These are phyloP conservation scores for Solanum lycopersicoides DNA, from an alignment of 257 asterid species.

Conservation along the genomic window DNA sequence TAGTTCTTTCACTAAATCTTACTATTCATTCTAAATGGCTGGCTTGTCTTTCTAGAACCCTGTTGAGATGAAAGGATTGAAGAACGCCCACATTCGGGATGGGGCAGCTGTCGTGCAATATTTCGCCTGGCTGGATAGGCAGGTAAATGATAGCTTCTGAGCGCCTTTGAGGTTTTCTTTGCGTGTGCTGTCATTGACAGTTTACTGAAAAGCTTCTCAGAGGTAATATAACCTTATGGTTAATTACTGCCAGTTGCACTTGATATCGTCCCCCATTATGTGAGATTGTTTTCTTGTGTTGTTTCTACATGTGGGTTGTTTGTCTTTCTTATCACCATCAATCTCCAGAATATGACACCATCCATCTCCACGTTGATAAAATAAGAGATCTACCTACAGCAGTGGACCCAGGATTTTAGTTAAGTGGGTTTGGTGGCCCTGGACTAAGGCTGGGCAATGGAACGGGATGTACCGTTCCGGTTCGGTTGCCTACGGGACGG, in stretches of 20 bases:
- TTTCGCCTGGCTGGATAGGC: slow-evolving; percentile 83
- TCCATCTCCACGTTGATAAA: not conserved
- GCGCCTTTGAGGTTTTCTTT: not conserved
- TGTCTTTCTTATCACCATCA: not conserved
- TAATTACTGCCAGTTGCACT: not conserved
- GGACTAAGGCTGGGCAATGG: no score
- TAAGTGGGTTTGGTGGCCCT: no score
- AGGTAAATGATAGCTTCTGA: slow-evolving; percentile 30
- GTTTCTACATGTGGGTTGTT: not conserved
- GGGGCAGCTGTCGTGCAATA: slow-evolving; percentile 98
- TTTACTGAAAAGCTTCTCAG: not conserved
- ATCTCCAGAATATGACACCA: not conserved
- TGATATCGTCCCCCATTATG: not conserved
- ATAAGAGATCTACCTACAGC: not conserved
- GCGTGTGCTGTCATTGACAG: not conserved
- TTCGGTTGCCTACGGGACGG: no score
- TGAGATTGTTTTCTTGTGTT: not conserved
- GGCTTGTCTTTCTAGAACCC: slow-evolving; percentile 50
- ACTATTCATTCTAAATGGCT: slow-evolving; percentile 4
- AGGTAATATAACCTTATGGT: not conserved
- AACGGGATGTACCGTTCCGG: no score
- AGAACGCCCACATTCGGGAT: slow-evolving; percentile 87
- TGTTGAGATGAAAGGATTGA: slow-evolving; percentile 85
- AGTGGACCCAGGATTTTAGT: not conserved
- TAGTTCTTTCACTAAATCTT: not conserved